These are phyloP conservation scores for Fusarium kyushuense DNA, from an alignment of 2,329 filamentous ascomycete genomes.

Conservation along the genomic window DNA sequence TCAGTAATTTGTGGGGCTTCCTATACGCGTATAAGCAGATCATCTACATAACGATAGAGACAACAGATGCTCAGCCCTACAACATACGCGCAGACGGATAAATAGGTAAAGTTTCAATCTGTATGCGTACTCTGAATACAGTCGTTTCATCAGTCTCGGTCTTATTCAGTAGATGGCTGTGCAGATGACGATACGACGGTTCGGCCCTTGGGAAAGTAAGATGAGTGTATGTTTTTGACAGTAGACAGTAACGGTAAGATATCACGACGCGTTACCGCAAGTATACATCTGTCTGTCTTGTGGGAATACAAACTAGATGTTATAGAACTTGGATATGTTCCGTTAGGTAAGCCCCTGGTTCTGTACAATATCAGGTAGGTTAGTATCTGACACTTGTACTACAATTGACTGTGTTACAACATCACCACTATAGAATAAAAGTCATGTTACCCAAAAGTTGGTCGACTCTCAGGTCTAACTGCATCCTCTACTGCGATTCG, in stretches of 20 bases:
- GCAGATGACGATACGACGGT: neutral
- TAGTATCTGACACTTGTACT: neutral
- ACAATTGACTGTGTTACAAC: neutral
- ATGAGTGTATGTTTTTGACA: neutral
- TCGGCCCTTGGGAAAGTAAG: neutral
- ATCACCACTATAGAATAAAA: neutral
- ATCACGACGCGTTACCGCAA: neutral
- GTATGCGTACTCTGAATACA: accelerated
- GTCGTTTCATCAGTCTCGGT: neutral
- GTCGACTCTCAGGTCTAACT: neutral
- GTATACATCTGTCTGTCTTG: neutral
- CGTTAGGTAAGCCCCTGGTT: neutral
- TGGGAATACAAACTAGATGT: neutral
- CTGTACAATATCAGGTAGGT: neutral
- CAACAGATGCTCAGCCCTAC: conserved; percentile 21
- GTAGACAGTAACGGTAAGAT: neutral
- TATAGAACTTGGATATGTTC: neutral
- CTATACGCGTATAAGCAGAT: conserved; percentile 33
- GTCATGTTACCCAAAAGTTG: too few species aligned
- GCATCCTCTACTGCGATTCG: neutral
- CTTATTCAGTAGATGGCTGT: neutral
- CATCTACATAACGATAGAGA: neutral
- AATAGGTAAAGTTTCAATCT: neutral
- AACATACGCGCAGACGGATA: neutral
- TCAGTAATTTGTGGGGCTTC: conserved; percentile 9